Conservation (phyloP, 2,329 filamentous ascomycete species). For the Alternaria sp. region DNA sequence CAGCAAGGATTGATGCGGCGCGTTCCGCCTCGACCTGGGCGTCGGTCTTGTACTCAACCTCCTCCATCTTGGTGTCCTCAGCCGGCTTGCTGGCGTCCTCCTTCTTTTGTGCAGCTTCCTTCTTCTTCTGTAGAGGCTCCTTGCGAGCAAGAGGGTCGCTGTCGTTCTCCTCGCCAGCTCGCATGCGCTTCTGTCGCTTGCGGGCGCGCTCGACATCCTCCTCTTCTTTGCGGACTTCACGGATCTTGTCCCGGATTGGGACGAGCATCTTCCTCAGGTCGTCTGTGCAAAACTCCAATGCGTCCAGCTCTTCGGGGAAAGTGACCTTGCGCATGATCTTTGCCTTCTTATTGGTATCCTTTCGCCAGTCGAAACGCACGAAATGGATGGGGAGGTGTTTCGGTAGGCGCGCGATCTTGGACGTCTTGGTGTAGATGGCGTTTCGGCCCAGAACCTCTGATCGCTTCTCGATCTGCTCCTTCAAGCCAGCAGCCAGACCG, state of each 20-base stretch:
- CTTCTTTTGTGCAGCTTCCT: conserved; percentile 52
- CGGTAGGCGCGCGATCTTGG: conserved; percentile 86
- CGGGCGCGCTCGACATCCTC: conserved; percentile 88
- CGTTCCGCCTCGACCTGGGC: conserved; percentile 89
- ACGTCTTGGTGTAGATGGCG: conserved; percentile 85
- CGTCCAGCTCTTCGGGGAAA: conserved; percentile 91
- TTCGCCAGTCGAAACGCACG: conserved; percentile 97
- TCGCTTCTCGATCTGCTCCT: conserved; percentile 89
- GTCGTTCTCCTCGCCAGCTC: conserved; percentile 61
- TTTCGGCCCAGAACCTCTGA: conserved; percentile 79
- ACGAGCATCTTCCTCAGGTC: conserved; percentile 81
- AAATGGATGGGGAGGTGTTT: conserved; percentile 98
- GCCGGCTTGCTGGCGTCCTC: conserved; percentile 60
- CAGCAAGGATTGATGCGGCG: conserved; percentile 72
- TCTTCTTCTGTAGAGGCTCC: conserved; percentile 58
- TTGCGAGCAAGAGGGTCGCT: conserved; percentile 53
- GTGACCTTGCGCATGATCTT: conserved; percentile 99
- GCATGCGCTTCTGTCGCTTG: conserved; percentile 83
- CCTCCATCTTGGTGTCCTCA: conserved; percentile 72
- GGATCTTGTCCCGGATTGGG: conserved; percentile 94
- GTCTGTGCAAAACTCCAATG: conserved; percentile 94
- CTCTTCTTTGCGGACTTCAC: conserved; percentile 93
- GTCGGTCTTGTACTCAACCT: conserved; percentile 86
- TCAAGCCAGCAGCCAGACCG: conserved; percentile 80
- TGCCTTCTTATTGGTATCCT: conserved; percentile 94